Base-by-base conservation (phyloP, 1,284 basidiomycete genomes). In the Ustilago nuda region DNA sequence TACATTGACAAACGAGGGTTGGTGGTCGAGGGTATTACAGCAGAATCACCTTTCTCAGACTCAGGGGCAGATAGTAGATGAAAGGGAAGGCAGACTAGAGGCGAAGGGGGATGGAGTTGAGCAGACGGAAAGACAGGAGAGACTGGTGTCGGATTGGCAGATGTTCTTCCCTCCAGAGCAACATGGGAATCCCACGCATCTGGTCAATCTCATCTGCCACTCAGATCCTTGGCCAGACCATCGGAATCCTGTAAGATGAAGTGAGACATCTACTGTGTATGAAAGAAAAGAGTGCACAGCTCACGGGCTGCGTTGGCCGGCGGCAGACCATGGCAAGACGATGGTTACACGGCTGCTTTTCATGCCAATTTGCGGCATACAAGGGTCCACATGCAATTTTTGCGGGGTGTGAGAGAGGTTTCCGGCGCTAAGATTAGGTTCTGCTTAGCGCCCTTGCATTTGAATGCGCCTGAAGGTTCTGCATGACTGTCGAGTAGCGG, bases 21-120 rank as follows among this genome's bases (percentile, higher is more conserved):
- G 73, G 73, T 76, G 73, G 73, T 33, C 65, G 19, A 46, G 73
- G 33, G 65, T 71, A 2, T 48, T 76, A 3, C 73, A 65, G 30
- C 64, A 61, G 3, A 76, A 76, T 23, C 66, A 69, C 35, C 27
- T 50, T 33, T 15, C 17, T n/a, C 4, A 17, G 13, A 7, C 33
- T 23, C 5, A 11, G 27, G n/a, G 30, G 8, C 8, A 19, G 23
- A 45, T 23, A 32, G 51, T 17, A 8, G 12, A 15, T 8, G n/a
- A 13, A 23, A 41, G 19, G 12, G 11, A 33, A 9, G 8, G 15
- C 2, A 27, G 39, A 43, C 39, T 15, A 43, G 39, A 43, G n/a
- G 39, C 2, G 8, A 12, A 43, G 7, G 5, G 9, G 12, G 9
- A 12, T 8, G n/a, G 19, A 30, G 32, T 53, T 27, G 11, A 15